Base-by-base conservation (phyloP, 164 flowering plant genomes). In the Kingdonia uniflora region DNA sequence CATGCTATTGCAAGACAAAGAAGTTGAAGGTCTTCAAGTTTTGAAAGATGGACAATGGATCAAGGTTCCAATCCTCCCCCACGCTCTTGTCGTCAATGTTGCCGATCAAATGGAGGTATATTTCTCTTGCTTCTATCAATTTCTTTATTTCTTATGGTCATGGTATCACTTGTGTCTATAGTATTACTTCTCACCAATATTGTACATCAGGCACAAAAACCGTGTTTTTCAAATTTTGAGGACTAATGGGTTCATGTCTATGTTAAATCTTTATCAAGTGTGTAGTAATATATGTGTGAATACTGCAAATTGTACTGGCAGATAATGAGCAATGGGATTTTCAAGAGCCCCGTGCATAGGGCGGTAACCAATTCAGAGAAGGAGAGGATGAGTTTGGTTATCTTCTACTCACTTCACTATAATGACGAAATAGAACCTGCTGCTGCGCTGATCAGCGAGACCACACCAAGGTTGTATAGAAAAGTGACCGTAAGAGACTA, bases 321-420 rank as follows among this genome's bases (percentile, higher is more conserved):
- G 87, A 78, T 78, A 65, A 72, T 76, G 80, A 78, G 67, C 54
- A 81, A 81, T 64, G 83, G 83, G 24, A 49, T 71, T n/a, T 70
- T 76, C 64, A 76, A 70, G 69, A 81, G 87, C 63, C 78, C 76
- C 1, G 47, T 78, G 59, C 87, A 81, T 45, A 74, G 81, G 59
- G 87, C 60, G 15, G 62, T 77, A 23, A 55, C 74, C 46, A 76
- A 73, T 57, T 43, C 75, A 0, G 64, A 71, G 17, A 55, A 40
- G 49, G 65, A 58, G 21, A 72, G 81, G 61, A 55, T 66, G 2
- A 69, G 82, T 0, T 38, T 80, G 58, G 79, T 74, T 5, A 51
- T 72, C 58, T 74, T 76, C 43, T 17, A 46, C 41, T 38, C 16
- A 11, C 74, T 80, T 0, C 75, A 69, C 1, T 6, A 46, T 1